phyloP scores from a whole-genome alignment of 805 yeast species.

The Wickerhamomyces bisporus region DNA sequence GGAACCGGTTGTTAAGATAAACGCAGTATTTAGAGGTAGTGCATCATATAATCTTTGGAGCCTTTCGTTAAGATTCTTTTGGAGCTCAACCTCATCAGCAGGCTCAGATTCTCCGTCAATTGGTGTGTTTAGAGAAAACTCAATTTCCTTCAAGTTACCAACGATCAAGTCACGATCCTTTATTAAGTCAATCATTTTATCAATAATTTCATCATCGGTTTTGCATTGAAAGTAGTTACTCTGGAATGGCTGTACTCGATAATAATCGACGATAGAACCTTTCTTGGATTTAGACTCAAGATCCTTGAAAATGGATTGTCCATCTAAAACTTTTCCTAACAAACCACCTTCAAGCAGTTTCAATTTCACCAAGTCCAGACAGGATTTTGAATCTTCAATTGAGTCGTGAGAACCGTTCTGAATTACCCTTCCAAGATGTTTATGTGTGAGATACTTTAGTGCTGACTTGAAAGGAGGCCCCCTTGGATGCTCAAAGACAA shows the following conservation, averaged over 20 bases:
- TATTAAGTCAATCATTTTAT: constrained; percentile 26
- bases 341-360: constrained; percentile 63
- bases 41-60: constrained; percentile 43
- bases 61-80: constrained; percentile 35
- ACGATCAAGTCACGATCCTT: constrained; percentile 38
- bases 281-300: constrained; percentile 27
- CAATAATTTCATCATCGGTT: constrained; percentile 57
- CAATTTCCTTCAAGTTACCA: constrained; percentile 51
- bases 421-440: constrained; percentile 50
- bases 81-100: constrained; percentile 5
- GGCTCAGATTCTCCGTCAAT: background rate
- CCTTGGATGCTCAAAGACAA: constrained; percentile 69
- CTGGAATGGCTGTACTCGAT: constrained; percentile 22
- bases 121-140: constrained; percentile 4
- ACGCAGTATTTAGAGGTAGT: constrained; percentile 53
- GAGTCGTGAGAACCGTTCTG: constrained; percentile 82
- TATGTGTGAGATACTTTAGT: constrained; percentile 60
- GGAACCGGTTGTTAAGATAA: constrained; percentile 58
- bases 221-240: constrained; percentile 35
- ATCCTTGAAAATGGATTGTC: constrained; percentile 37
- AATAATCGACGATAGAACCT: constrained; percentile 30
- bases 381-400: constrained; percentile 76
- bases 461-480: constrained; percentile 84
- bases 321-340: constrained; percentile 51
- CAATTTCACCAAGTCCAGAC: constrained; percentile 68